phyloP scores from a whole-genome alignment of 2,329 filamentous ascomycete genomes.

The Ascomycota sp. region DNA sequence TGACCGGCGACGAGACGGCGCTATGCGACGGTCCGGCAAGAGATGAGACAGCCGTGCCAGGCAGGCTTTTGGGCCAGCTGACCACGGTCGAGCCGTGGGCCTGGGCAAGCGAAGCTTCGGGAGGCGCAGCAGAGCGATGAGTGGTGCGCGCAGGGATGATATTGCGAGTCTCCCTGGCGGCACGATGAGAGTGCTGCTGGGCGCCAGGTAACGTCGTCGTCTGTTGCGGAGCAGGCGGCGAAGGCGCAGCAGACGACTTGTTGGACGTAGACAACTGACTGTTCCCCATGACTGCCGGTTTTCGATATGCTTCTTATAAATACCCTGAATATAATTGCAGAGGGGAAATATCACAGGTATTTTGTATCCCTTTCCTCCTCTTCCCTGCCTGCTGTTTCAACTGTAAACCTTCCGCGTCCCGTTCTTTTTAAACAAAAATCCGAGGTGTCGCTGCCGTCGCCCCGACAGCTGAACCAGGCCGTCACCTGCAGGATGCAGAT shows the following conservation, averaged over 20 bases:
- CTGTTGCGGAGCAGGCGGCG: slow-evolving; percentile 8
- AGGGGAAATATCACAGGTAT: background rate
- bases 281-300: slow-evolving; percentile 12
- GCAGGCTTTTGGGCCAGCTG: slow-evolving; percentile 24
- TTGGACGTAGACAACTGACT: slow-evolving; percentile 18
- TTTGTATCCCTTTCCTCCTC: no score
- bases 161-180: slow-evolving; percentile 18
- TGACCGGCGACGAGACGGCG: slow-evolving; percentile 11
- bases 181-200: slow-evolving; percentile 3
- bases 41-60: slow-evolving; percentile 27
- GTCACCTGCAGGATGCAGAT: no score
- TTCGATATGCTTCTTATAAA: background rate
- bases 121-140: slow-evolving; percentile 36
- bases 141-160: slow-evolving; percentile 33
- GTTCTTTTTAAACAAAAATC: no score
- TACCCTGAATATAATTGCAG: no score
- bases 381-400: no score
- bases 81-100: slow-evolving; percentile 34
- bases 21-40: slow-evolving; percentile 25
- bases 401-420: no score
- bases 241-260: slow-evolving; percentile 8
- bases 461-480: no score
- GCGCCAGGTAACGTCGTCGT: slow-evolving; percentile 1
- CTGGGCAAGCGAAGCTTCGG: slow-evolving; percentile 40
- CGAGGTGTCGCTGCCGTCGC: no score